Conservation (phyloP, 176 grass and related monocot genomes). For the Juncus effusus region DNA sequence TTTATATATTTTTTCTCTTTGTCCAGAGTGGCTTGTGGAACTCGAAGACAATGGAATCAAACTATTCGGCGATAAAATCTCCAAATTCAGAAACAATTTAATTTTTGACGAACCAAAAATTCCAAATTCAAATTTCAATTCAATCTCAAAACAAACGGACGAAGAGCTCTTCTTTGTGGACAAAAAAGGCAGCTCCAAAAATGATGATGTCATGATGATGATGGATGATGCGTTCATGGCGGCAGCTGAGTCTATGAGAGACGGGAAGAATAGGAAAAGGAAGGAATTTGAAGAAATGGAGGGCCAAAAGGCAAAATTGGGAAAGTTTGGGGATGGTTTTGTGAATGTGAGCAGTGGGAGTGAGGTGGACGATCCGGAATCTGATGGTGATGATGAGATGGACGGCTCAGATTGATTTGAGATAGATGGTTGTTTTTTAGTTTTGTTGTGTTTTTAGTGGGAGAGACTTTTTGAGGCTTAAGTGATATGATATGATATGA, state of each 20-base stretch:
- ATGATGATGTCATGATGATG: constrained; percentile 50
- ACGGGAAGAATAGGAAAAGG: constrained; percentile 50
- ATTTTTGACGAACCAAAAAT: constrained; percentile 47
- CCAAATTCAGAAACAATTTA: constrained; percentile 46
- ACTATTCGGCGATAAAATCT: constrained; percentile 63
- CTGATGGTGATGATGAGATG: constrained; percentile 82
- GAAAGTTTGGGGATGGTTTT: constrained; percentile 56
- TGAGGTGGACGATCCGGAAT: constrained; percentile 79
- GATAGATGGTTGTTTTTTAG: constrained; percentile 39
- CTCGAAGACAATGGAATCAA: constrained; percentile 70
- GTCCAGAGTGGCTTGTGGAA: constrained; percentile 68
- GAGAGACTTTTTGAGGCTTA: background rate
- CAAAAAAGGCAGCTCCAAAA: constrained; percentile 41
- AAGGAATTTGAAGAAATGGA: constrained; percentile 40
- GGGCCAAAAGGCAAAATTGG: constrained; percentile 43
- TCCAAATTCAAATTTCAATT: constrained; percentile 36
- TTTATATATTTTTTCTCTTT: constrained; percentile 15
- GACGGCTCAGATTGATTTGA: constrained; percentile 55
- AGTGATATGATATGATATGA: background rate
- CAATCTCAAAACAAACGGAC: constrained; percentile 29
- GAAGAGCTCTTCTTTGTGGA: constrained; percentile 76
- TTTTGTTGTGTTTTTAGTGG: constrained; percentile 19
- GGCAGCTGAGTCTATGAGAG: constrained; percentile 81
- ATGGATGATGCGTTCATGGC: constrained; percentile 64
- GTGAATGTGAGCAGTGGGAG: constrained; percentile 56